These are phyloP conservation scores for Kwoniella shandongensis DNA, from an alignment of 768 basidiomycete genomes.

Conservation along the genomic window DNA sequence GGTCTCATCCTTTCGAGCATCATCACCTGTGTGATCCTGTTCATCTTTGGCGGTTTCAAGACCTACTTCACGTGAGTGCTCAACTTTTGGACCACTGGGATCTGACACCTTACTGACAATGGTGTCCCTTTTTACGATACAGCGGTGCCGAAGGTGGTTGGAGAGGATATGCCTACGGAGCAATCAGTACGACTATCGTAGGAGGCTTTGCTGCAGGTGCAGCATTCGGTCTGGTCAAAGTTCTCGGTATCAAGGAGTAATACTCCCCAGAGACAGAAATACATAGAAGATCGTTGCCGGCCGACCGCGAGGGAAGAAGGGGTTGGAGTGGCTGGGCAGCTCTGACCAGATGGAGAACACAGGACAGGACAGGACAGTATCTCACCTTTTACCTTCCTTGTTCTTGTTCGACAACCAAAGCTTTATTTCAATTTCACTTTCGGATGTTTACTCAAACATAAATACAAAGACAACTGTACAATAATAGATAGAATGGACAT, in stretches of 20 bases:
- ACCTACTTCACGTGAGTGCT: constrained; percentile 66
- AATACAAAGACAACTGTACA: no score
- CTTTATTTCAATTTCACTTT: no score
- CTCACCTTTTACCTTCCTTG: no score
- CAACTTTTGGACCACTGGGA: not conserved
- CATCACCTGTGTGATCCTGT: constrained; percentile 78
- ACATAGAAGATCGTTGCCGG: no score
- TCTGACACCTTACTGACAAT: not conserved
- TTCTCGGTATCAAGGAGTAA: constrained; percentile 52
- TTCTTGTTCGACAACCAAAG: no score
- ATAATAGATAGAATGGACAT: no score
- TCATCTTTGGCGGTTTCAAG: constrained; percentile 89
- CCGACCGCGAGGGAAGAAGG: no score
- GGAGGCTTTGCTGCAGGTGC: constrained; percentile 86
- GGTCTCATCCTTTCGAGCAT: constrained; percentile 60
- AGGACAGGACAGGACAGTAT: no score
- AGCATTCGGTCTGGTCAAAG: constrained; percentile 63
- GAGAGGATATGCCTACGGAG: constrained; percentile 79
- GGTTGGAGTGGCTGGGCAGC: no score
- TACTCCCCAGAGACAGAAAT: no score
- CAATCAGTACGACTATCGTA: constrained; percentile 79
- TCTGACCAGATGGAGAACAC: no score
- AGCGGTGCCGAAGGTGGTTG: constrained; percentile 58
- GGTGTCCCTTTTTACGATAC: not conserved
- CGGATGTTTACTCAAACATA: no score